These are phyloP conservation scores for Polyplosphaeria fusca DNA, from an alignment of 495 filamentous ascomycete genomes.

Conservation along the genomic window DNA sequence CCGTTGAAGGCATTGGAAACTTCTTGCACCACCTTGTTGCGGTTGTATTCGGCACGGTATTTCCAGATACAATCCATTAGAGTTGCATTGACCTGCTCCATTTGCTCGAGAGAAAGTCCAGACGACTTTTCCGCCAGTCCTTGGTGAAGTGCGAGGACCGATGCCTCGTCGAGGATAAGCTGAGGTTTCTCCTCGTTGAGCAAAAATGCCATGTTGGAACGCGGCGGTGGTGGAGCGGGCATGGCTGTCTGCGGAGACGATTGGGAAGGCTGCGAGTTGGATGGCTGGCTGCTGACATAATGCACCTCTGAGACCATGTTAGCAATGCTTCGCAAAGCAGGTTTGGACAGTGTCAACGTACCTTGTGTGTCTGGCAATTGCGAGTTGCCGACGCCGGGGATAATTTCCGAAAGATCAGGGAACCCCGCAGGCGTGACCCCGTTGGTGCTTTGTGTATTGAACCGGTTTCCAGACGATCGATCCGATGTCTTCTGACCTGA, in stretches of 20 bases:
- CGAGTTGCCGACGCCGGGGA: conserved; percentile 38
- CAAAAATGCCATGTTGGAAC: conserved; percentile 6
- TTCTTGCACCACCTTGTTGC: conserved; percentile 61
- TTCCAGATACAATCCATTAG: conserved; percentile 89
- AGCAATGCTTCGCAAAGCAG: background rate
- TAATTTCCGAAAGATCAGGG: conserved; percentile 31
- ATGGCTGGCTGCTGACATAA: conserved; percentile 43
- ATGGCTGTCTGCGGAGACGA: conserved; percentile 26
- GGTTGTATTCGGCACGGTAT: conserved; percentile 72
- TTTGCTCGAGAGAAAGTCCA: conserved; percentile 84
- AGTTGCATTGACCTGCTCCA: conserved; percentile 88
- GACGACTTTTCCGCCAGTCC: conserved; percentile 62
- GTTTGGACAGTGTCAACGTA: conserved; percentile 20
- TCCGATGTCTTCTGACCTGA: conserved; percentile 57
- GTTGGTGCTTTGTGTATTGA: conserved; percentile 65
- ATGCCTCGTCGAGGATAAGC: conserved; percentile 57
- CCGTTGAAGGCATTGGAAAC: conserved; percentile 72
- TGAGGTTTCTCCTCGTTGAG: conserved; percentile 40
- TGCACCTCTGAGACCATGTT: conserved; percentile 14
- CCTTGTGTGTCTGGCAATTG: conserved; percentile 62
- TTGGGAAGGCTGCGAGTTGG: conserved; percentile 35
- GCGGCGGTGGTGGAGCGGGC: conserved; percentile 26
- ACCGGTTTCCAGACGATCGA: conserved; percentile 45
- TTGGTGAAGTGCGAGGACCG: conserved; percentile 55
- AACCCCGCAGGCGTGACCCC: conserved; percentile 45